These are phyloP conservation scores for Talaromyces wortmannii DNA, from an alignment of 495 filamentous ascomycete species.

Conservation along the genomic window DNA sequence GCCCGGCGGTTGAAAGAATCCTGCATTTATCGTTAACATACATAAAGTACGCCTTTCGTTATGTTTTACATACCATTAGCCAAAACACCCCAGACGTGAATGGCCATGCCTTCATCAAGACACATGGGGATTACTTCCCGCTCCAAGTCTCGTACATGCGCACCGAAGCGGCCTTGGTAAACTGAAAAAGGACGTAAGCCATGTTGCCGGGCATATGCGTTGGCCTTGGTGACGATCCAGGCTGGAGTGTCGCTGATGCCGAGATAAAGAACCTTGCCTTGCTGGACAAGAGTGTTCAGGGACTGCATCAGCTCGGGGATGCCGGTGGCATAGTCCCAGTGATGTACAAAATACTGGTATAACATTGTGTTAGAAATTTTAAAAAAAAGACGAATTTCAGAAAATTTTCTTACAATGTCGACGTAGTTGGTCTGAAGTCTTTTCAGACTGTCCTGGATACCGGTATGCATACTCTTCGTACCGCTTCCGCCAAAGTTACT, in stretches of 20 bases:
- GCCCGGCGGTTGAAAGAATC: neutral
- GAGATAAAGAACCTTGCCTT: constrained; percentile 65
- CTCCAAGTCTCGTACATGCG: constrained; percentile 57
- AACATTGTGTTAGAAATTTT: neutral
- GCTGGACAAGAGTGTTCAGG: constrained; percentile 49
- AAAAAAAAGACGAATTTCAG: neutral
- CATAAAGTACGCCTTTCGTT: neutral
- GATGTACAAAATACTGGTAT: constrained; percentile 44
- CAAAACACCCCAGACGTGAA: constrained; percentile 58
- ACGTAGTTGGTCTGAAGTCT: constrained; percentile 62
- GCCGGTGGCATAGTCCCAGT: constrained; percentile 58
- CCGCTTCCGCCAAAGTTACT: constrained; percentile 53
- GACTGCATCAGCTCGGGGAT: constrained; percentile 67
- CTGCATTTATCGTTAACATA: neutral
- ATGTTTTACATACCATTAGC: constrained; percentile 54
- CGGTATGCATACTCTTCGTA: constrained; percentile 49
- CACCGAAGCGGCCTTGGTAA: constrained; percentile 61
- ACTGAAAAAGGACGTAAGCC: constrained; percentile 58
- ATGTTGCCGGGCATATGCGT: constrained; percentile 60
- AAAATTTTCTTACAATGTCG: constrained; percentile 30
- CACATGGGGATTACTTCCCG: constrained; percentile 65
- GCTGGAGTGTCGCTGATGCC: constrained; percentile 63
- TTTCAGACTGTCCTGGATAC: constrained; percentile 46
- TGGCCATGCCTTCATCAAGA: constrained; percentile 59
- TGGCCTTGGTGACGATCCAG: constrained; percentile 64